Conservation (phyloP, 148 eudicot genomes). For the Silene uniflora region DNA sequence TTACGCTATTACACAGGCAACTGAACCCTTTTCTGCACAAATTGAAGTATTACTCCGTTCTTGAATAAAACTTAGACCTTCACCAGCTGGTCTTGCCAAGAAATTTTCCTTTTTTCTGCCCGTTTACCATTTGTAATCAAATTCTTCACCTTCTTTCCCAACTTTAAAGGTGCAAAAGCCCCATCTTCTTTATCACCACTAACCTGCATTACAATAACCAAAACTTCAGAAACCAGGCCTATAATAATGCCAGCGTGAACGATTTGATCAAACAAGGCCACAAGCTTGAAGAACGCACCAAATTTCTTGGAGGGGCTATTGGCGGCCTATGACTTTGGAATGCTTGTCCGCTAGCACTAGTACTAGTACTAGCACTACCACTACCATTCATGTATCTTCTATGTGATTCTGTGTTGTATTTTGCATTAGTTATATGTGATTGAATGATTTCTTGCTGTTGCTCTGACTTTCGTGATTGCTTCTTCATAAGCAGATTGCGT, state of each 20-base stretch:
- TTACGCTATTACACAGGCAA: conserved; percentile 22
- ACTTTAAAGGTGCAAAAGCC: conserved; percentile 18
- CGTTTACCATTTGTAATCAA: conserved; percentile 24
- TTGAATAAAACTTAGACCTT: conserved; percentile 28
- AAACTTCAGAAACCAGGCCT: background rate
- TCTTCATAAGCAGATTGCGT: conserved; percentile 30
- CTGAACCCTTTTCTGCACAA: conserved; percentile 12
- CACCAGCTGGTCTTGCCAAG: conserved; percentile 41
- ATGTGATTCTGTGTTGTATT: conserved; percentile 22
- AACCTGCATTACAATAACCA: conserved; percentile 23
- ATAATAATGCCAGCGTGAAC: background rate
- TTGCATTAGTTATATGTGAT: conserved; percentile 12
- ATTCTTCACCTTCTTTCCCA: conserved; percentile 30
- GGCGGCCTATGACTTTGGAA: conserved; percentile 16
- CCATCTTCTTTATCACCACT: conserved; percentile 20
- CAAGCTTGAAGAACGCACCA: conserved; percentile 17
- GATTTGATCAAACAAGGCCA: background rate
- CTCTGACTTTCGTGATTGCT: conserved; percentile 19
- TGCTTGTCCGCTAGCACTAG: conserved; percentile 21
- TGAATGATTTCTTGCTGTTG: conserved; percentile 19
- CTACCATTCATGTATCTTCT: conserved; percentile 17
- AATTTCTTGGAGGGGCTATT: conserved; percentile 17
- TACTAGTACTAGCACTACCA: conserved; percentile 17
- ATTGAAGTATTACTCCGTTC: background rate
- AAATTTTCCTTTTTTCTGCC: conserved; percentile 35